phyloP scores from a whole-genome alignment of 148 eudicot species.

The Drosera capensis region DNA sequence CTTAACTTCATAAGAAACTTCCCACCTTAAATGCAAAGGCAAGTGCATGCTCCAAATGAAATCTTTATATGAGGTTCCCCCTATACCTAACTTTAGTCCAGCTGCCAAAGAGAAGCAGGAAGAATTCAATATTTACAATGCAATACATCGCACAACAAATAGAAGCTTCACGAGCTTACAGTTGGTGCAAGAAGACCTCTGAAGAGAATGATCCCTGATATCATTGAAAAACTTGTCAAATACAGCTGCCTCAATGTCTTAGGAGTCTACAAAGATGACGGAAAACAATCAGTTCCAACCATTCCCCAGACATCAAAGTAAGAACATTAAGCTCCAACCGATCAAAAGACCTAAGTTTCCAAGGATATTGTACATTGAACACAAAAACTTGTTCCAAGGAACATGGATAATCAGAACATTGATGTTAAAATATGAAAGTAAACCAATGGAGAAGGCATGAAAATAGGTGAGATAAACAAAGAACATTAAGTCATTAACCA shows the following conservation, averaged over 20 bases:
- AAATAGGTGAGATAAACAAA: too few species aligned
- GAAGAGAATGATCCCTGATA: conserved; percentile 71
- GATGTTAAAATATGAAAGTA: too few species aligned
- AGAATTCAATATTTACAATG: background rate
- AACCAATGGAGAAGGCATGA: too few species aligned
- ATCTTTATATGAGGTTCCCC: conserved; percentile 88
- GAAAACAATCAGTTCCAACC: background rate
- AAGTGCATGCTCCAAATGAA: conserved; percentile 68
- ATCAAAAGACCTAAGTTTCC: too few species aligned
- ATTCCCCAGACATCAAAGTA: background rate
- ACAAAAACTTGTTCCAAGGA: too few species aligned
- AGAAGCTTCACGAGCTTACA: conserved; percentile 32
- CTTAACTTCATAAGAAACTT: background rate
- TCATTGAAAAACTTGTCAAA: conserved; percentile 75
- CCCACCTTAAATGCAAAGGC: conserved; percentile 78
- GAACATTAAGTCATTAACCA: too few species aligned
- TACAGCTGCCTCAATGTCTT: conserved; percentile 86
- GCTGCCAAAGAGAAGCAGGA: conserved; percentile 27
- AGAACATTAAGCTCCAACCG: too few species aligned
- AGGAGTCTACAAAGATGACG: conserved; percentile 50
- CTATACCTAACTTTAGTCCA: conserved; percentile 84
- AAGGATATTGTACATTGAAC: too few species aligned
- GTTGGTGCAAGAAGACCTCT: conserved; percentile 90
- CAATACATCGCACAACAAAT: background rate
- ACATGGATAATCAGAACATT: too few species aligned